Base-by-base conservation (phyloP, 768 basidiomycete genomes). In the Amanita phalloides region DNA sequence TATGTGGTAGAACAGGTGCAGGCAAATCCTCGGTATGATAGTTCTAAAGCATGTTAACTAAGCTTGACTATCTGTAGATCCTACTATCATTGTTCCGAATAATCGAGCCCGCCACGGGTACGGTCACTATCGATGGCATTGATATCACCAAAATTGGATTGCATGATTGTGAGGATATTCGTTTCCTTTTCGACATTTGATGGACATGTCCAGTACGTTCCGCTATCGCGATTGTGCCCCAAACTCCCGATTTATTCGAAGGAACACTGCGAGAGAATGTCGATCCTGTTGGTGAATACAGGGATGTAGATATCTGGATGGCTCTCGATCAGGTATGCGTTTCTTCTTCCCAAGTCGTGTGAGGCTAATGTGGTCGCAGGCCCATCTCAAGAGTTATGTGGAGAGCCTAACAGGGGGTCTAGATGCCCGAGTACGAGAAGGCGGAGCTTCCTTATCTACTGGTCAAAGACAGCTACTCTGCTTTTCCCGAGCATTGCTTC, bases 391-490 rank as follows among this genome's bases (percentile, higher is more conserved):
- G 64, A 71, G 77, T 43, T 90, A 82, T 60, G 71, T 88, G 14
- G 80, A 87, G 54, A 72, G 64, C 14, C 66, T 88, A 2, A 70
- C 84, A 0, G 82, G 78, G 52, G 78, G 79, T 17, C 71, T 91
- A 6, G 90, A 92, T 62, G 79, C 87, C 1, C 69, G 73, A 2
- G 82, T 92, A 17, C 69, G 78, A 53, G 90, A 92, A 67, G 87
- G 82, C 7, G 91, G 90, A 0, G 77, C 79, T 21, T 91, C 91
- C 6, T 70, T 96, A 45, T 88, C 85, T 7, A 70, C 86, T 25
- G 94, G 94, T 4, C 93, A 96, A 63, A 68, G 86, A 36, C 94
- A 96, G 61, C 67, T 97, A 4, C 62, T 97, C 9, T 96, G 91
- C 63, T 92, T 96, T 60, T 87, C 93, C 1, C 69, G 92, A 48